phyloP scores from a whole-genome alignment of 805 yeast species.

The Teunomyces barrocoloradensis region DNA sequence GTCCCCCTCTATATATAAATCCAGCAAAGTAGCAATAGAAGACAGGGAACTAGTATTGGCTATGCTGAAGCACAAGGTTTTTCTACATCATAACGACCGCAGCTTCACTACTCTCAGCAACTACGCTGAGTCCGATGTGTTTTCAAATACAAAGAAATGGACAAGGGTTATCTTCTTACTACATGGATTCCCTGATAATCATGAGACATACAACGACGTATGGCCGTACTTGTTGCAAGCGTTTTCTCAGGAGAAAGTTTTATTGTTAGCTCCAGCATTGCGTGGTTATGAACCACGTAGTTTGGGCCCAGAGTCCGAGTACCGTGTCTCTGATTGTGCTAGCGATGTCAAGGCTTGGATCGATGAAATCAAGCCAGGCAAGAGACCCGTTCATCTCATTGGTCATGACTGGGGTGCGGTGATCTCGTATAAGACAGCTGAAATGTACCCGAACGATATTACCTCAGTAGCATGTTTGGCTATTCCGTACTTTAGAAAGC shows the following conservation, averaged over 20 bases:
- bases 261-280: slow-evolving; percentile 33
- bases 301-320: slow-evolving; percentile 22
- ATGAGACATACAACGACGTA: slow-evolving; percentile 24
- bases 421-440: slow-evolving; percentile 32
- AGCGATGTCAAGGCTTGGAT: slow-evolving; percentile 36
- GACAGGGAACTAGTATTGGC: neutral
- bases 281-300: slow-evolving; percentile 39
- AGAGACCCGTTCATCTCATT: slow-evolving; percentile 33
- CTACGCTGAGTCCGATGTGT: slow-evolving; percentile 14
- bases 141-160: slow-evolving; percentile 8
- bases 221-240: slow-evolving; percentile 18
- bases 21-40: neutral
- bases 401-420: slow-evolving; percentile 49
- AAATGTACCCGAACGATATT: slow-evolving; percentile 31
- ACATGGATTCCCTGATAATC: slow-evolving; percentile 35
- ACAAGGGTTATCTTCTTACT: slow-evolving; percentile 8
- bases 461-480: slow-evolving; percentile 36
- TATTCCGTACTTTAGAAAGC: slow-evolving; percentile 33
- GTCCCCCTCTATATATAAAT: neutral
- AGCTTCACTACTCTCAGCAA: slow-evolving; percentile 21
- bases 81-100: slow-evolving; percentile 13
- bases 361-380: slow-evolving; percentile 12
- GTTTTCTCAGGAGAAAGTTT: slow-evolving; percentile 16
- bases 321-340: slow-evolving; percentile 30
- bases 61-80: slow-evolving; percentile 1